Evolutionary conservation across 257 asterid genomes (phyloP).

Genomic region (Petrea volubilis): DNA sequence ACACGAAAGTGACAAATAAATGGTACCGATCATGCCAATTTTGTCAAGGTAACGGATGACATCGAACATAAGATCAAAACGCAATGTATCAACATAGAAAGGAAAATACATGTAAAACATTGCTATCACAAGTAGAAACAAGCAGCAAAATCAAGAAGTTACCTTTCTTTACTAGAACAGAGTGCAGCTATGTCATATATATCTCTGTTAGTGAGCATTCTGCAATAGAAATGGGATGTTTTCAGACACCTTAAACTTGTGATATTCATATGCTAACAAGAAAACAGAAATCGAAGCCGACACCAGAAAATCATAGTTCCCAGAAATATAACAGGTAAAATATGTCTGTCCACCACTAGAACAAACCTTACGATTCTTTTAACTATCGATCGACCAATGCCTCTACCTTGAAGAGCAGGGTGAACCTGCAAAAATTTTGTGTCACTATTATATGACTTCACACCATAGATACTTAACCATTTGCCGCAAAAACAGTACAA

Average conservation of each 20-base stretch:
- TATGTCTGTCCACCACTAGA: background rate
- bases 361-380: conserved; percentile 67
- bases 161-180: conserved; percentile 64
- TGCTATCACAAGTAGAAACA: background rate
- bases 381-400: conserved; percentile 78
- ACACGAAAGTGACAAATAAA: background rate
- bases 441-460: conserved; percentile 21
- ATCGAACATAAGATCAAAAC: background rate
- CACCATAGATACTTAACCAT: background rate
- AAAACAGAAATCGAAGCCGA: background rate
- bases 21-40: background rate
- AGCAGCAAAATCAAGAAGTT: conserved; percentile 5
- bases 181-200: conserved; percentile 83
- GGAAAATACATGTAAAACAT: background rate
- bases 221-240: conserved; percentile 38
- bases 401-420: conserved; percentile 65
- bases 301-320: background rate
- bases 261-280: background rate
- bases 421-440: conserved; percentile 60
- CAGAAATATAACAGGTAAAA: background rate
- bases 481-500: conserved; percentile 9
- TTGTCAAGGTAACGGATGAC: background rate
- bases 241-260: conserved; percentile 2
- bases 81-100: background rate
- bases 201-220: conserved; percentile 65